Evolutionary conservation across 2,329 filamentous ascomycete species (phyloP).

Genomic region (Aspergillus phoenicis): DNA sequence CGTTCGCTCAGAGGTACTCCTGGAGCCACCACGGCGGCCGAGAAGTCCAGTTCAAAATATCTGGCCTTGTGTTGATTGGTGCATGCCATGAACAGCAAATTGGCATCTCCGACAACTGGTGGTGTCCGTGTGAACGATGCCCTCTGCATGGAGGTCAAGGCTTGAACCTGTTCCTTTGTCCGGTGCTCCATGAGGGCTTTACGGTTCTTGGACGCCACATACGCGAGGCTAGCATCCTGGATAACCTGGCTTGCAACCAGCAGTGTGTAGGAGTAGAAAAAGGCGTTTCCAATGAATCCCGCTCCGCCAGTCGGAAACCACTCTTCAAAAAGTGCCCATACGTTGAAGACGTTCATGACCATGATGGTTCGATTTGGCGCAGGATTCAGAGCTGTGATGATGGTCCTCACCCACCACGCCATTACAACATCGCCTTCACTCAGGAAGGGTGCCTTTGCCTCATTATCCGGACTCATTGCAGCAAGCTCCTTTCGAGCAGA

Average conservation of each 20-base stretch:
- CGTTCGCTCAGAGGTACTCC: conserved; percentile 5
- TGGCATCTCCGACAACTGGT: conserved; percentile 36
- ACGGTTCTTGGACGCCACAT: conserved; percentile 18
- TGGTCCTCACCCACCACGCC: conserved; percentile 45
- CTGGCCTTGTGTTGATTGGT: conserved; percentile 47
- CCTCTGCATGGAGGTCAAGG: conserved; percentile 16
- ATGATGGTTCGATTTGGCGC: conserved; percentile 36
- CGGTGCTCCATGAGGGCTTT: conserved; percentile 22
- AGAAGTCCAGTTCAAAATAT: conserved; percentile 45
- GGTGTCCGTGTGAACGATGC: conserved; percentile 16
- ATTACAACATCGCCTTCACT: conserved; percentile 52
- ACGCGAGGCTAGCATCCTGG: conserved; percentile 3
- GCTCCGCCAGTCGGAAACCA: conserved; percentile 27
- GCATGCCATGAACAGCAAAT: conserved; percentile 37
- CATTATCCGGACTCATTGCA: not conserved
- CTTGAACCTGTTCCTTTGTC: conserved; percentile 23
- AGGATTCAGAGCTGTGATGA: conserved; percentile 26
- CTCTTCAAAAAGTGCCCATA: conserved; percentile 37
- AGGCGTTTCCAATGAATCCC: conserved; percentile 30
- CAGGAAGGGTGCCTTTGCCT: conserved; percentile 37
- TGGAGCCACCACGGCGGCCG: conserved; percentile 23
- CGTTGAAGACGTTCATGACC: conserved; percentile 46
- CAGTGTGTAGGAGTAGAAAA: conserved; percentile 12
- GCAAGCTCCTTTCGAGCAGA: conserved; percentile 15
- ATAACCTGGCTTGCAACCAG: conserved; percentile 12